phyloP scores from a whole-genome alignment of 2,329 filamentous ascomycete species.

The Sporothrix euskadiensis region DNA sequence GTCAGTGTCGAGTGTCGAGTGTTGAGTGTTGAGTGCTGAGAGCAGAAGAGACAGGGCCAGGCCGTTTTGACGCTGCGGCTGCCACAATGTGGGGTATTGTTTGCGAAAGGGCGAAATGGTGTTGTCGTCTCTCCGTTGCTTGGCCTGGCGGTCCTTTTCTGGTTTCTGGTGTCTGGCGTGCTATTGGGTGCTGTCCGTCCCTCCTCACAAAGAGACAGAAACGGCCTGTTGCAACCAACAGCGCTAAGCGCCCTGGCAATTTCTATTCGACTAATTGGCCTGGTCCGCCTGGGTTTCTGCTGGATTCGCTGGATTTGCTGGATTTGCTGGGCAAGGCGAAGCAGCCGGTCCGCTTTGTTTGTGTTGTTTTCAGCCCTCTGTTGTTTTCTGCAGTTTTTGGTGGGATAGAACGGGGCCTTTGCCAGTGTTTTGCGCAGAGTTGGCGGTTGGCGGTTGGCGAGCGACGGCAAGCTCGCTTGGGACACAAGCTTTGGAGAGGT shows the following conservation, averaged over 20 bases:
- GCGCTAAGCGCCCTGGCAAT: constrained; percentile 27
- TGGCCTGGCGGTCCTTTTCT: neutral
- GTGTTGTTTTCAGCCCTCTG: neutral
- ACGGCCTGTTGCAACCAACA: constrained; percentile 22
- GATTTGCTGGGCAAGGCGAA: neutral
- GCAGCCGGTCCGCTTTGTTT: constrained; percentile 2
- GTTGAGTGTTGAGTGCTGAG: no score
- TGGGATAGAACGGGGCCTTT: neutral
- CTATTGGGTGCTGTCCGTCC: neutral
- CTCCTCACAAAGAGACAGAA: neutral
- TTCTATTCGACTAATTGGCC: constrained; percentile 3
- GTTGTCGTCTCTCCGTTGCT: neutral
- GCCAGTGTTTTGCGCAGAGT: neutral
- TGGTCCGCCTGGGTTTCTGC: neutral
- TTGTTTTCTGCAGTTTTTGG: neutral
- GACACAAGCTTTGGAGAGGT: neutral
- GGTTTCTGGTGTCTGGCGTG: no score
- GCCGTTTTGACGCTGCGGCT: constrained; percentile 21
- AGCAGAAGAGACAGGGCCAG: neutral
- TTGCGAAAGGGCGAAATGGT: constrained; percentile 14
- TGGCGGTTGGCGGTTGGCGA: neutral
- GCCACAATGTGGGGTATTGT: constrained; percentile 29
- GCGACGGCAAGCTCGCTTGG: neutral
- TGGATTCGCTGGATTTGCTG: neutral
- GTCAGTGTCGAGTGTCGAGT: neutral